These are phyloP conservation scores for Botrytis galanthina DNA, from an alignment of 2,329 filamentous ascomycete genomes.

Conservation along the genomic window DNA sequence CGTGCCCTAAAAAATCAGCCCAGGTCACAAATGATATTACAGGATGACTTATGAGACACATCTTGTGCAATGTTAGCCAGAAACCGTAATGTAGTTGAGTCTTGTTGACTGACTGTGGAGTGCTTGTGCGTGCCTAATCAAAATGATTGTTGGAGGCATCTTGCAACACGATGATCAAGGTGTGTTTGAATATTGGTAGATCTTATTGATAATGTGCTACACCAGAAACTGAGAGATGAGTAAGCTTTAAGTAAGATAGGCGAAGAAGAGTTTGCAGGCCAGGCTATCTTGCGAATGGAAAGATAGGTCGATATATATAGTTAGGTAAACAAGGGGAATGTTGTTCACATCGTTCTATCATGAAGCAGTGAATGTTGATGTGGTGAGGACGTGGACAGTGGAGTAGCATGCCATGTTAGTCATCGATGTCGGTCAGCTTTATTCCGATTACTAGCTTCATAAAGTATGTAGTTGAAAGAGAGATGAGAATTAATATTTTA, in stretches of 20 bases:
- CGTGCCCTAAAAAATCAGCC: slow-evolving; percentile 28
- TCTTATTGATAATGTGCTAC: background rate
- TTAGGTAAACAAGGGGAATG: background rate
- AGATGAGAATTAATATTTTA: background rate
- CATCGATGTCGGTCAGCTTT: background rate
- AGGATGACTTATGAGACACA: slow-evolving; percentile 36
- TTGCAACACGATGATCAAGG: slow-evolving; percentile 10
- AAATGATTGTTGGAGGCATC: slow-evolving; percentile 44
- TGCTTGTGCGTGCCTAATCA: slow-evolving; percentile 45
- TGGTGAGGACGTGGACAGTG: background rate
- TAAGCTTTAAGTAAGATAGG: background rate
- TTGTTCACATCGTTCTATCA: too few relatives aligned
- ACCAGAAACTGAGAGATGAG: background rate
- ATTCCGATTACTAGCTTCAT: background rate
- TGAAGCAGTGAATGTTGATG: background rate
- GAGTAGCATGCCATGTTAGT: background rate
- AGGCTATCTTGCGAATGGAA: background rate
- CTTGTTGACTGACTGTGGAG: slow-evolving; percentile 40
- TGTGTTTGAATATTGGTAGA: background rate
- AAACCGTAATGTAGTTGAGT: background rate
- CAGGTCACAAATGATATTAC: slow-evolving; percentile 17
- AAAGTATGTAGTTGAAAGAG: background rate
- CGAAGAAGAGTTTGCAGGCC: background rate
- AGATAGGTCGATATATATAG: background rate
- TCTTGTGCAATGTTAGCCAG: slow-evolving; percentile 28